Base-by-base conservation (phyloP, 306 rosid genomes). In the Trifolium dubium region DNA sequence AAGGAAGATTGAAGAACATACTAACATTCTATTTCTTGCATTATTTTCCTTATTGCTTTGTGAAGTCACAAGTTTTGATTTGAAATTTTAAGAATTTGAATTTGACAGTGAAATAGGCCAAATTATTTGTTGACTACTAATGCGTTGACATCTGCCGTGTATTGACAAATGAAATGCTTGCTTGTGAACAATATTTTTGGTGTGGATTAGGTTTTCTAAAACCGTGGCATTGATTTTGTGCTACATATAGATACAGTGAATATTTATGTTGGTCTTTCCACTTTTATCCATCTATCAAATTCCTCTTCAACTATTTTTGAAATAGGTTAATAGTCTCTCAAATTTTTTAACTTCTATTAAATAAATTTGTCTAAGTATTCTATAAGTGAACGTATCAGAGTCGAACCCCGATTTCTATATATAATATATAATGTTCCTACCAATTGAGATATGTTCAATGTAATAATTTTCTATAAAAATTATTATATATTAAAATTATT, bases 91-190 rank as follows among this genome's bases (percentile, higher is more conserved):
- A 37, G 49, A 56, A 81, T 46, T 1, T 1, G 9, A 10, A 39
- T 44, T 64, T 69, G 78, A 77, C 50, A 64, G 67, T 74, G 85
- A 74, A 73, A 50, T 51, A 17, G 4, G 66, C 78, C 80, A 53
- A 82, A 80, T 17, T 43, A 43, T 72, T 70, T 10, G 41, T 50
- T 69, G 68, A 47, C 80, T 70, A 50, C 80, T 65, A 32, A 69
- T 15, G 15, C 29, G 63, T 66, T 62, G 82, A 82, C 86, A 56
- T 58, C 43, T 68, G 59, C 72, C 28, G 9, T 46, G 40, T 74
- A n/a, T 82, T 49, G 80, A 73, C 69, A 69, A 37, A 54, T 66
- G 31, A 69, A 37, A 54, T 66, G 37, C 61, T 6, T 35, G n/a
- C 10, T 69, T 51, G 10, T 62, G 10, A 63, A 46, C 51, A 29